Conservation (phyloP, 306 rosid genomes). For the Gastrolobium bilobum region DNA sequence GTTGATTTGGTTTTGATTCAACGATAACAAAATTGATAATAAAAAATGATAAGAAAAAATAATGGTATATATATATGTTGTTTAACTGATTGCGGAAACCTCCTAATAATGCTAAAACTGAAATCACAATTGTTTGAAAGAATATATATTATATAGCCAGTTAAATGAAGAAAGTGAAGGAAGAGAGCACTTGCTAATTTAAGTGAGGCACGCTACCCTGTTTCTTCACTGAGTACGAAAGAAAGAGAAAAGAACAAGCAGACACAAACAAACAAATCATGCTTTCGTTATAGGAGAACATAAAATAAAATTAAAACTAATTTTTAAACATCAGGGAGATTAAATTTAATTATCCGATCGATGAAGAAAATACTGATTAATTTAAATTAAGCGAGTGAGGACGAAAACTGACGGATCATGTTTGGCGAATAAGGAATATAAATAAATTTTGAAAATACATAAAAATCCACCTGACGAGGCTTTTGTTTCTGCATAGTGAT, state of each 20-base stretch:
- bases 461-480: conserved; percentile 41
- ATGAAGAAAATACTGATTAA: background rate
- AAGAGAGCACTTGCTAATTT: conserved; percentile 48
- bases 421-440: background rate
- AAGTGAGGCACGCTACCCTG: conserved; percentile 51
- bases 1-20: too few relatives aligned
- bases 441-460: background rate
- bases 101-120: background rate
- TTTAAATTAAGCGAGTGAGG: background rate
- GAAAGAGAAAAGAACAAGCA: background rate
- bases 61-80: background rate
- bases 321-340: background rate
- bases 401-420: background rate
- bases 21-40: too few relatives aligned
- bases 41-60: too few relatives aligned
- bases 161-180: conserved; percentile 43
- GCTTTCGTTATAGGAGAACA: conserved; percentile 5
- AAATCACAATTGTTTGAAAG: background rate
- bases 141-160: background rate
- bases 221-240: conserved; percentile 45
- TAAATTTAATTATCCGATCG: background rate
- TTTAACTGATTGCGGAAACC: background rate
- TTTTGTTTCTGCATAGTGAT: conserved; percentile 54
- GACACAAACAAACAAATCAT: conserved; percentile 31
- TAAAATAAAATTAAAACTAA: background rate